A percentile compares a stretch with the other conserved stretches of the same genome.
phyloP scores from a whole-genome alignment of 768 basidiomycete species.

The Lactifluus echinatus region DNA sequence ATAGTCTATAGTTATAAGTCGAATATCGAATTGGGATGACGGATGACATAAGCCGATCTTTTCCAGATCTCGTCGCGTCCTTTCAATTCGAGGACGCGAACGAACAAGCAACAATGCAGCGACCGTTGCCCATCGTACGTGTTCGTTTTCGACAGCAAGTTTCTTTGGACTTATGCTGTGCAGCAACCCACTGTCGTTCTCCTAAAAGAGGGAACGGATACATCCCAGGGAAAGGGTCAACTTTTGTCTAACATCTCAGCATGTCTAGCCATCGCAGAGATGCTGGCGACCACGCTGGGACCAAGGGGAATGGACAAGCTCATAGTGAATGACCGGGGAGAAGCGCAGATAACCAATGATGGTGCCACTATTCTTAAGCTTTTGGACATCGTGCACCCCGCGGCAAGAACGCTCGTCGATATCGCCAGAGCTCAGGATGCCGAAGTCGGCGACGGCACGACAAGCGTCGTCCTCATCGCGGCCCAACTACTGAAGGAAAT shows the following conservation, averaged over 20 bases:
- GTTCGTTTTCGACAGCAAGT: not conserved
- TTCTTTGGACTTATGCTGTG: conserved; percentile 12
- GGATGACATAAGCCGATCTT: conserved; percentile 15
- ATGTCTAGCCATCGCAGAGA: conserved; percentile 88
- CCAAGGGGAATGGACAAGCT: conserved; percentile 99
- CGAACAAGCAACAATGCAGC: conserved; percentile 58
- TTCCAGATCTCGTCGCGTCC: not conserved
- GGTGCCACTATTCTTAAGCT: conserved; percentile 97
- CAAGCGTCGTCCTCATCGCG: conserved; percentile 89
- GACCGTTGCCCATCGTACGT: conserved; percentile 34
- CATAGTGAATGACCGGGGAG: conserved; percentile 87
- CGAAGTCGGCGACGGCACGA: conserved; percentile 97
- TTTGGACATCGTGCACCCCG: conserved; percentile 96
- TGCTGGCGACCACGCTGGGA: conserved; percentile 90
- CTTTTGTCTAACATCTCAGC: conserved; percentile 93
- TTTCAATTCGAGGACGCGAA: not conserved
- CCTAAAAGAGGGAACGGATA: conserved; percentile 92
- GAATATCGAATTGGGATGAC: too few species aligned
- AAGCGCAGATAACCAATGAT: conserved; percentile 99
- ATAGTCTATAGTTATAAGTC: too few species aligned
- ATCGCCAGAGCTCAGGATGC: conserved; percentile 98
- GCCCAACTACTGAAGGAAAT: conserved; percentile 93
- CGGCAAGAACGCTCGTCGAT: conserved; percentile 95
- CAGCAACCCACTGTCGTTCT: conserved; percentile 98
- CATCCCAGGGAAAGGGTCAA: conserved; percentile 89